Evolutionary conservation across 495 filamentous ascomycete genomes (phyloP).

Genomic region (Penicilliopsis zonata): DNA sequence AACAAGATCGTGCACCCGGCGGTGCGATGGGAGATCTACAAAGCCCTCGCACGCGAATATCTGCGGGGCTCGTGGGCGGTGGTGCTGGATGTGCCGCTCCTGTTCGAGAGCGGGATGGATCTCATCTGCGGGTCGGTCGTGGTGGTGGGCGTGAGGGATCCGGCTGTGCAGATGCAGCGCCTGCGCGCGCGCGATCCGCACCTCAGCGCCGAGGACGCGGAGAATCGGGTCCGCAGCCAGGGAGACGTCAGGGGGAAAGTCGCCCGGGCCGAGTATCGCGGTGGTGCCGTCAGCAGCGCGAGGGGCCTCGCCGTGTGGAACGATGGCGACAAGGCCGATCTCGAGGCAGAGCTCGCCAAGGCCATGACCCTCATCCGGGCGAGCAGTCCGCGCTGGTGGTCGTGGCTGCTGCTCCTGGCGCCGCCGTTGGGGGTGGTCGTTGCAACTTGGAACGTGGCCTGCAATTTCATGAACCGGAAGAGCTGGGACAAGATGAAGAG

Average conservation of each 20-base stretch:
- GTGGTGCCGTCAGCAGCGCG: slow-evolving; percentile 34
- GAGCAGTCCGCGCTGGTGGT: slow-evolving; percentile 70
- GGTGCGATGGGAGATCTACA: slow-evolving; percentile 66
- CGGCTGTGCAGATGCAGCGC: slow-evolving; percentile 65
- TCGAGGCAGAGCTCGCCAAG: slow-evolving; percentile 49
- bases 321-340: slow-evolving; percentile 56
- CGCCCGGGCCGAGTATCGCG: slow-evolving; percentile 49
- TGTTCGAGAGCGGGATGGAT: slow-evolving; percentile 82
- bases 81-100: slow-evolving; percentile 82
- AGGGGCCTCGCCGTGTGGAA: slow-evolving; percentile 78
- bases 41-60: slow-evolving; percentile 50
- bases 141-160: slow-evolving; percentile 70
- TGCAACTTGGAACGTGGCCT: slow-evolving; percentile 53
- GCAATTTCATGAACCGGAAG: slow-evolving; percentile 53
- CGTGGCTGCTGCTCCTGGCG: slow-evolving; percentile 53
- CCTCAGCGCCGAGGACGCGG: slow-evolving; percentile 66
- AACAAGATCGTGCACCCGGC: slow-evolving; percentile 91
- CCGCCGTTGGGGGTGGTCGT: slow-evolving; percentile 59
- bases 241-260: slow-evolving; percentile 76
- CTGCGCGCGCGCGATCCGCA: slow-evolving; percentile 59
- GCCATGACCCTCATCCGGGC: slow-evolving; percentile 49
- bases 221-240: slow-evolving; percentile 72
- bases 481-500: slow-evolving; percentile 55
- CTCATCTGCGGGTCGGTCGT: slow-evolving; percentile 67
- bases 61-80: slow-evolving; percentile 68